Evolutionary conservation across 2,329 filamentous ascomycete species (phyloP), one percentile per base, ranked within the genome.

Genomic region (Alternaria atra): DNA sequence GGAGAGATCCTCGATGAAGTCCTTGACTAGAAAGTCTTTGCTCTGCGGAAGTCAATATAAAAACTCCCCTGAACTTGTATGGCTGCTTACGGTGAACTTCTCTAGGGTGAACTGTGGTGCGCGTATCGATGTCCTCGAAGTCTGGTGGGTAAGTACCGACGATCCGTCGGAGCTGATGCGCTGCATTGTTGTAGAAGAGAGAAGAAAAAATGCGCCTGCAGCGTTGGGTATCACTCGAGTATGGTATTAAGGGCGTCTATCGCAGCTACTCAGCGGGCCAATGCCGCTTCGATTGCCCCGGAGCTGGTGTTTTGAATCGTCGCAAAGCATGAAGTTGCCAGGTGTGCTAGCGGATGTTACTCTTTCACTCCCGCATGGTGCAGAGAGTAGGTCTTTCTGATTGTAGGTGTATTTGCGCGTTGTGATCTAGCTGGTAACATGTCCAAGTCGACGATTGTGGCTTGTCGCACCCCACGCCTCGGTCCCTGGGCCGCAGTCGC

Each of bases 1-100:
- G 52, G 94, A 95, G 59, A 99, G 89, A 52, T 90, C 88, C 78
- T 99, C 96, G 71, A 99, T 90, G 77, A 99, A 99, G 82, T 99
- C 95, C 74, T 97, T 93, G 68, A 98, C 94, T 65, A 98, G 97
- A 75, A 98, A 99, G 81, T 98, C 95, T 71, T 82, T 82, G 68
- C 77, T 83, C 74, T 78, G 55, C 27, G 9, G 39, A 43, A 30
- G 57, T 73, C 54, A 73, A 64, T 50, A 43, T 32, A 8, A 30
- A 7, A 43, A 15, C 20, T 35, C 17, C n/a, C 30, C 30, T 17
- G 35, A 32, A 23, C 51, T 10, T 30, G 10, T 12, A 34, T n/a
- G 27, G 23, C 17, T 52, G 42, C 73, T 63, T 63, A 81, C 79
- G 46, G 82, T 81, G 77, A 86, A 86, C 58, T 94, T 93, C 44